A percentile compares a stretch with the other conserved stretches of the same genome.
phyloP scores from a whole-genome alignment of 768 basidiomycete species.

The Pulveroboletus frians region DNA sequence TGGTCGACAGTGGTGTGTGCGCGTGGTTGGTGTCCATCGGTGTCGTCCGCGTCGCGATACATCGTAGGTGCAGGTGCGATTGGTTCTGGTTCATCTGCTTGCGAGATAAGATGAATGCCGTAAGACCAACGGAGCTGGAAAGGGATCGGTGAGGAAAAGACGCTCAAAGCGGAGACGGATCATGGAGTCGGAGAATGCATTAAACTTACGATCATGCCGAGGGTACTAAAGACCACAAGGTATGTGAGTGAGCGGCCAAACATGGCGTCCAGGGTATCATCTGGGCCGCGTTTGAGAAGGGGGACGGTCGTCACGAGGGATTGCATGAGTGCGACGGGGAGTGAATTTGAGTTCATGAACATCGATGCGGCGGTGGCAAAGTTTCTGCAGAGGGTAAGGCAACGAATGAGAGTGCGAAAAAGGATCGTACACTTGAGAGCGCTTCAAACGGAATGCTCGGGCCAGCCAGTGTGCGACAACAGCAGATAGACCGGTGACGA shows the following conservation, averaged over 20 bases:
- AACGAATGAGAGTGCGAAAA: not conserved
- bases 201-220: slow-evolving; percentile 88
- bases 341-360: slow-evolving; percentile 94
- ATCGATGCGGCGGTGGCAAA: slow-evolving; percentile 79
- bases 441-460: slow-evolving; percentile 58
- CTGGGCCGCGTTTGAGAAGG: slow-evolving; percentile 71
- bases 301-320: slow-evolving; percentile 79
- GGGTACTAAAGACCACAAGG: slow-evolving; percentile 89
- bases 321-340: no score
- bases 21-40: not conserved
- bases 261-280: slow-evolving; percentile 85
- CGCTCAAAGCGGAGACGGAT: not conserved
- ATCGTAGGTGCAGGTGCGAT: not conserved
- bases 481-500: no score
- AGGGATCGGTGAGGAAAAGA: not conserved
- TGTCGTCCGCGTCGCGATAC: slow-evolving; percentile 10
- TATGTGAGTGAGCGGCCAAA: no score
- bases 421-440: slow-evolving; percentile 62
- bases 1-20: not conserved
- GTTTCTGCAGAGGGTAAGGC: slow-evolving; percentile 38
- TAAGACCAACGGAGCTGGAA: slow-evolving; percentile 85
- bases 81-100: slow-evolving; percentile 29
- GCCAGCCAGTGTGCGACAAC: slow-evolving; percentile 63
- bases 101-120: slow-evolving; percentile 79
- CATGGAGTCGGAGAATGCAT: not conserved